These are phyloP conservation scores for Exsudoporus floridanus DNA, from an alignment of 1,284 basidiomycete genomes.

Conservation along the genomic window DNA sequence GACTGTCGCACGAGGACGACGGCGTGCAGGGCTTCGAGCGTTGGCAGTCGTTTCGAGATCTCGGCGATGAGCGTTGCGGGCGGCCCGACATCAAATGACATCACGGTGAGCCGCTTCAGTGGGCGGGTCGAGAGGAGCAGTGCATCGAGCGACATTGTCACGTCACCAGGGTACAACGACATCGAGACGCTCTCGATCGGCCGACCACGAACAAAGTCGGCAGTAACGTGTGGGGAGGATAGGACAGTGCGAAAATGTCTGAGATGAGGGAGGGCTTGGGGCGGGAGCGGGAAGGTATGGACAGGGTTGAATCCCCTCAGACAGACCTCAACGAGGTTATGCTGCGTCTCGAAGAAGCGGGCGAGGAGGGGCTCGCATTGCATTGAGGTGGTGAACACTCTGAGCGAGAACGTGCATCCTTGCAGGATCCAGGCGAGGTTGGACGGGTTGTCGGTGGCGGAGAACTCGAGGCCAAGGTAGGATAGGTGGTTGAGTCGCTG, in stretches of 20 bases:
- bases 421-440: conserved; percentile 47
- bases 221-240: conserved; percentile 45
- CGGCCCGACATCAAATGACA: conserved; percentile 50
- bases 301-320: conserved; percentile 46
- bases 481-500: conserved; percentile 39
- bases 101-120: conserved; percentile 52
- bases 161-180: conserved; percentile 47
- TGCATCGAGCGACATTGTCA: conserved; percentile 42
- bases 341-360: conserved; percentile 52
- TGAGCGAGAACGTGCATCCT: conserved; percentile 44
- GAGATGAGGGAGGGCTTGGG: conserved; percentile 48
- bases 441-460: conserved; percentile 36
- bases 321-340: conserved; percentile 48
- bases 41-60: conserved; percentile 45
- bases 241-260: conserved; percentile 54
- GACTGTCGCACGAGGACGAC: conserved; percentile 50
- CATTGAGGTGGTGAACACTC: conserved; percentile 51
- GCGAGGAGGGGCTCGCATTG: conserved; percentile 48
- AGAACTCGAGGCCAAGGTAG: conserved; percentile 50
- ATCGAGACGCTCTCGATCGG: conserved; percentile 54
- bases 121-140: conserved; percentile 41
- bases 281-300: conserved; percentile 39
- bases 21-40: conserved; percentile 56
- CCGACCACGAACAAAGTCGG: conserved; percentile 46
- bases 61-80: conserved; percentile 46